Evolutionary conservation across 225 moss, liverwort and hornwort species (phyloP).

Genomic region (Ulota crispa): DNA sequence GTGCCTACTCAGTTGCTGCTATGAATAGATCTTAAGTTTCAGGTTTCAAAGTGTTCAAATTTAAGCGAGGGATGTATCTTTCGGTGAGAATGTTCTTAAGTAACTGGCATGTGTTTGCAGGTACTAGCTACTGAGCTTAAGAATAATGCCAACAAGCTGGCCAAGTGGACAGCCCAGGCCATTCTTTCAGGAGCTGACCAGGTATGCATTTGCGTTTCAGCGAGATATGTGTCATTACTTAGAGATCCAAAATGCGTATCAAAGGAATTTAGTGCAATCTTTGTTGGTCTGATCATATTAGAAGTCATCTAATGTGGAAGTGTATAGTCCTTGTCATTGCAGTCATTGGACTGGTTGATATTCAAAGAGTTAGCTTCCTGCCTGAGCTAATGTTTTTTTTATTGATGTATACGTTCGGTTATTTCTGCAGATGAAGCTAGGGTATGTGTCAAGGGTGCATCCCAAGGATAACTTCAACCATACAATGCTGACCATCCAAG

Average conservation of each 20-base stretch:
- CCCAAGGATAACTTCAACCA: slow-evolving; percentile 98
- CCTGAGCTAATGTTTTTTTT: not conserved
- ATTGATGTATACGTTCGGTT: not conserved
- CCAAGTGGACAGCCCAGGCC: slow-evolving; percentile 99
- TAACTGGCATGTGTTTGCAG: slow-evolving; percentile 43
- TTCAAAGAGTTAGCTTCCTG: not conserved
- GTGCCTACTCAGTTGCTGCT: not conserved
- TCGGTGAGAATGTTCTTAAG: slow-evolving; percentile 10
- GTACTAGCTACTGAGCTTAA: slow-evolving; percentile 95
- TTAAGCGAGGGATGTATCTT: not conserved
- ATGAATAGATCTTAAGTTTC: not conserved
- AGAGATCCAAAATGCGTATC: not conserved
- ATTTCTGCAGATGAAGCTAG: slow-evolving; percentile 85
- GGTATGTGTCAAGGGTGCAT: slow-evolving; percentile 95
- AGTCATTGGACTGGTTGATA: not conserved
- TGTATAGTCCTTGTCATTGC: not conserved
- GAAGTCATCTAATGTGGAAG: not conserved
- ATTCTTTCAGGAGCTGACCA: slow-evolving; percentile 97
- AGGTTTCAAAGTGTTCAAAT: not conserved
- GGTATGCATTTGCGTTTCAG: slow-evolving; percentile 41
- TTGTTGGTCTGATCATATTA: not conserved
- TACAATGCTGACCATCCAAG: slow-evolving; percentile 82
- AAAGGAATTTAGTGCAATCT: not conserved
- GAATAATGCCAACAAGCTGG: slow-evolving; percentile 98
- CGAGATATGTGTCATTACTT: not conserved